Evolutionary conservation across 2,329 filamentous ascomycete species (phyloP).

Genomic region (Teratosphaeria gauchensis): DNA sequence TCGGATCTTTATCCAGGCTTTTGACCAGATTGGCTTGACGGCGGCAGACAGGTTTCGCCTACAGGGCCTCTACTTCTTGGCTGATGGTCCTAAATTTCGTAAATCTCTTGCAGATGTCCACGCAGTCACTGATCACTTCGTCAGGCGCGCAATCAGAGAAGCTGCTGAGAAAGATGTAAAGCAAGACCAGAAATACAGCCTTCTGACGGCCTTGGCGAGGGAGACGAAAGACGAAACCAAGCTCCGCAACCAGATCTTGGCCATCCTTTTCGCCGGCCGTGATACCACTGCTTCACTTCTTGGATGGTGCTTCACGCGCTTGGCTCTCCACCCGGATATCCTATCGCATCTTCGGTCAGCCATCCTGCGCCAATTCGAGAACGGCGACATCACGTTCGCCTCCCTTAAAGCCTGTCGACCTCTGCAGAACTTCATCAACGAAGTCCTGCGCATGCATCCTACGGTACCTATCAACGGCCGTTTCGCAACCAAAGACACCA

Average conservation of each 20-base stretch:
- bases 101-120: slow-evolving; percentile 33
- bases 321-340: slow-evolving; percentile 41
- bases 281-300: slow-evolving; percentile 48
- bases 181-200: slow-evolving; percentile 7
- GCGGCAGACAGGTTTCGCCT: slow-evolving; percentile 27
- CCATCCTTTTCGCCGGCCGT: slow-evolving; percentile 60
- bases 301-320: slow-evolving; percentile 45
- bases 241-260: slow-evolving; percentile 37
- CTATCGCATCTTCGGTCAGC: slow-evolving; percentile 42
- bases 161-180: slow-evolving; percentile 15
- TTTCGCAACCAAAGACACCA: slow-evolving; percentile 60
- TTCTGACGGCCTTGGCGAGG: slow-evolving; percentile 21
- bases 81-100: slow-evolving; percentile 26
- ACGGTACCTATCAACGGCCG: slow-evolving; percentile 67
- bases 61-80: slow-evolving; percentile 31
- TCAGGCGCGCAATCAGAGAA: slow-evolving; percentile 32
- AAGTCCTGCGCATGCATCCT: slow-evolving; percentile 60
- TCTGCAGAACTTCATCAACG: slow-evolving; percentile 40
- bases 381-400: slow-evolving; percentile 38
- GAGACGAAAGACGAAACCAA: slow-evolving; percentile 35
- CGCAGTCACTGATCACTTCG: slow-evolving; percentile 32
- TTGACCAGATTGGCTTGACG: slow-evolving; percentile 33
- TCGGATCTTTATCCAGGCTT: slow-evolving; percentile 32
- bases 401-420: slow-evolving; percentile 67
- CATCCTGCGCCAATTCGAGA: slow-evolving; percentile 37